These are phyloP conservation scores for Nakaseomyces glabratus DNA, from an alignment of 1,139 yeast genomes.

Conservation along the genomic window DNA sequence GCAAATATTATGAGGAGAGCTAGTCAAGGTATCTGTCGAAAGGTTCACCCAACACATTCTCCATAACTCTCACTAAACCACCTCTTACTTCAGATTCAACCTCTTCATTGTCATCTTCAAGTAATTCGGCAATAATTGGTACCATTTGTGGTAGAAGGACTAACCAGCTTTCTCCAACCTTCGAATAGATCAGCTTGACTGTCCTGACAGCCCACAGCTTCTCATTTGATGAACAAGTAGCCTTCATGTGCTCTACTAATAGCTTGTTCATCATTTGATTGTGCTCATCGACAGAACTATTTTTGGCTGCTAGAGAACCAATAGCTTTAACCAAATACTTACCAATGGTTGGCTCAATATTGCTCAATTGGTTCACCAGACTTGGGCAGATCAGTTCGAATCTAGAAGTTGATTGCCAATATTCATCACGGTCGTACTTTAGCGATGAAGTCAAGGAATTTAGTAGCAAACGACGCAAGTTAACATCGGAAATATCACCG, in stretches of 20 bases:
- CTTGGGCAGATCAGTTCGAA: slow-evolving; percentile 61
- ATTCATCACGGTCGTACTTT: slow-evolving; percentile 84
- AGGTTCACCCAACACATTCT: slow-evolving; percentile 89
- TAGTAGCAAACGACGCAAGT: slow-evolving; percentile 61
- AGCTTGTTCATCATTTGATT: slow-evolving; percentile 55
- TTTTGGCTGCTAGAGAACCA: slow-evolving; percentile 59
- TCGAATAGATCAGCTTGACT: slow-evolving; percentile 73
- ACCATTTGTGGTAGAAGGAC: slow-evolving; percentile 84
- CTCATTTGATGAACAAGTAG: slow-evolving; percentile 41
- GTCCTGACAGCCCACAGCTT: slow-evolving; percentile 81
- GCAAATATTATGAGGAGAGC: no score
- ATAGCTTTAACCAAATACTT: slow-evolving; percentile 73
- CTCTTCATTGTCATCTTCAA: slow-evolving; percentile 91
- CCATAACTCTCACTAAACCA: slow-evolving; percentile 87
- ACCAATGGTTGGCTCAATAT: slow-evolving; percentile 62
- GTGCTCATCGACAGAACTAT: slow-evolving; percentile 76
- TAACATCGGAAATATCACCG: slow-evolving; percentile 34
- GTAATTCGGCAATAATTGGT: slow-evolving; percentile 87
- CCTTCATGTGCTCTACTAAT: slow-evolving; percentile 48
- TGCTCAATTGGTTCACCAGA: slow-evolving; percentile 55
- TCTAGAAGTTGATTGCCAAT: slow-evolving; percentile 84
- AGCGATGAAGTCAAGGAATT: slow-evolving; percentile 70
- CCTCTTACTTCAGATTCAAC: slow-evolving; percentile 88
- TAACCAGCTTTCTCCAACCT: slow-evolving; percentile 94
- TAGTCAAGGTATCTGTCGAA: slow-evolving; percentile 77